These are phyloP conservation scores for Pseudocercospora crystallina DNA, from an alignment of 2,329 filamentous ascomycete genomes.

Conservation along the genomic window DNA sequence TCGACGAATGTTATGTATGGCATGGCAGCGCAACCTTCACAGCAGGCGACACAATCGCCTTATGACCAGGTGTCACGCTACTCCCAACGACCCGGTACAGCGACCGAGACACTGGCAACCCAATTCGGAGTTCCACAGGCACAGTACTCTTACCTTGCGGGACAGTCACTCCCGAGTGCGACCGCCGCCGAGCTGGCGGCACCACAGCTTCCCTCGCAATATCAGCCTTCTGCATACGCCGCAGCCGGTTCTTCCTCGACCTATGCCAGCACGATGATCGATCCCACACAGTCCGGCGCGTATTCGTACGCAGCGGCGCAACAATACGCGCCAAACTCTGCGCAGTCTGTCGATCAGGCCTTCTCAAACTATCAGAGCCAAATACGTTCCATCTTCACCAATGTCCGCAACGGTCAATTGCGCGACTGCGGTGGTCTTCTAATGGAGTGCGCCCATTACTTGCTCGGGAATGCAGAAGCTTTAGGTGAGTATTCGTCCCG, in stretches of 20 bases:
- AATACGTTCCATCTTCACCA: constrained; percentile 66
- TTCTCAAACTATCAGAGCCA: constrained; percentile 63
- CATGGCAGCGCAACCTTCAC: constrained; percentile 62
- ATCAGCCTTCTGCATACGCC: constrained; percentile 61
- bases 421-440: constrained; percentile 59
- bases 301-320: constrained; percentile 26
- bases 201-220: constrained; percentile 66
- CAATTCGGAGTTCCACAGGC: constrained; percentile 65
- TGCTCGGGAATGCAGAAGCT: constrained; percentile 63
- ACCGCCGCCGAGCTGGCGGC: constrained; percentile 58
- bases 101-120: constrained; percentile 72
- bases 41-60: constrained; percentile 54
- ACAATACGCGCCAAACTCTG: constrained; percentile 23
- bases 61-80: constrained; percentile 79
- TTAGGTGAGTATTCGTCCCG: constrained; percentile 58
- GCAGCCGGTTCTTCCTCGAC: constrained; percentile 56
- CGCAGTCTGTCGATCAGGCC: constrained; percentile 57
- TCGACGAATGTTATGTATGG: constrained; percentile 73
- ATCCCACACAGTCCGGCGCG: constrained; percentile 43
- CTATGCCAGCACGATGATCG: constrained; percentile 55
- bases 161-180: constrained; percentile 59
- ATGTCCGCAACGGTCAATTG: constrained; percentile 63
- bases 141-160: constrained; percentile 66
- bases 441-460: constrained; percentile 64
- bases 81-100: constrained; percentile 71